Evolutionary conservation across 495 filamentous ascomycete genomes (phyloP), one percentile per base, ranked within the genome.

Genomic region (Hypoxylon lenormandii): DNA sequence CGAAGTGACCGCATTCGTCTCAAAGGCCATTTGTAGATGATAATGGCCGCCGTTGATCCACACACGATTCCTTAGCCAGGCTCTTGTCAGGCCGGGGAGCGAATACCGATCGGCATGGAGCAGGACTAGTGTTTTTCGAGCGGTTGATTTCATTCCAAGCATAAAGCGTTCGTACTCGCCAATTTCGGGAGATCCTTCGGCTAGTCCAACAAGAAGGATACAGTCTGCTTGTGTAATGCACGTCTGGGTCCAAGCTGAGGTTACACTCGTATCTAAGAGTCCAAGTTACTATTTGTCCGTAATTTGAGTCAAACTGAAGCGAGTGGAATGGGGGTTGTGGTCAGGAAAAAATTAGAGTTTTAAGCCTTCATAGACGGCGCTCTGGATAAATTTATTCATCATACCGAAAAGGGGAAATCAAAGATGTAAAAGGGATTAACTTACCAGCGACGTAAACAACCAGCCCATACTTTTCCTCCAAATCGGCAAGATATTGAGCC

Each of bases 31-130:
- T 74, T 98, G 95, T 21, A 98, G 91, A 72, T 98, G 95, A 74
- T 97, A 94, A 76, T 98, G 96, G 38, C 95, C 92, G n/a, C 95
- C 95, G 71, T 97, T 98, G 70, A 98, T 92, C 95, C 95, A 98
- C 57, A 96, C 86, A 0, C 95, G 89, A 74, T 97, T 97, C 70
- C 92, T 89, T 18, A 98, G 83, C 95, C 95, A 98, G 46, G 86
- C 85, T 37, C 95, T 83, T 0, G 94, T 97, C 21, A 96, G 72
- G 0, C 95, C 95, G 18, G 92, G 87, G 1, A 85, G 84, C 59
- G 90, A 96, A 76, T 94, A 97, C 36, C 96, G 86, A 72, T 98
- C 96, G 0, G 92, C 84, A 78, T 98, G 95, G 3, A 98, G 80
- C n/a, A 98, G 79, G 1, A 98, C 93, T 7, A 98, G 83, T 73